Percentiles rank a stretch among this genome's conserved stretches.
Evolutionary conservation across 495 filamentous ascomycete species (phyloP).

Genomic region (Penicillium maclennaniae): DNA sequence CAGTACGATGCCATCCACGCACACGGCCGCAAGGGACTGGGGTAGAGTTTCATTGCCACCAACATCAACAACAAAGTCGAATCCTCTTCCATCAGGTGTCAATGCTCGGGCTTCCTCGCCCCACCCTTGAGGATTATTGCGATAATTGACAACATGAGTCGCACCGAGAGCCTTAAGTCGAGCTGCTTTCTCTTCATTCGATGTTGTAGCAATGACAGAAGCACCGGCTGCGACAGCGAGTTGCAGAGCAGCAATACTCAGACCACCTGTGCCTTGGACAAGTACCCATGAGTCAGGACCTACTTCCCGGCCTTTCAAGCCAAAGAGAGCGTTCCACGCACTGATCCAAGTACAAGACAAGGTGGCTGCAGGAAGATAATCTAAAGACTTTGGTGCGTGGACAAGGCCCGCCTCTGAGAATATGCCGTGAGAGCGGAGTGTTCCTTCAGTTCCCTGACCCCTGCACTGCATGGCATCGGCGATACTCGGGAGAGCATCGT

Average conservation of each 20-base stretch:
- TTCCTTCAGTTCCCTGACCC: slow-evolving; percentile 12
- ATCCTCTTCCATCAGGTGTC: slow-evolving; percentile 40
- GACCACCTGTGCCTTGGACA: slow-evolving; percentile 68
- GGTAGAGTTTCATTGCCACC: slow-evolving; percentile 51
- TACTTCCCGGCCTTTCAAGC: slow-evolving; percentile 43
- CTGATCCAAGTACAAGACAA: slow-evolving; percentile 10
- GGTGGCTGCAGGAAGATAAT: slow-evolving; percentile 12
- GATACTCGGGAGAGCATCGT: slow-evolving; percentile 2
- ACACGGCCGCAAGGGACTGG: slow-evolving; percentile 56
- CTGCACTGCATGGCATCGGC: background rate
- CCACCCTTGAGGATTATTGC: slow-evolving; percentile 52
- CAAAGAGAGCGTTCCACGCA: slow-evolving; percentile 53
- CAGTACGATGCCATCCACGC: slow-evolving; percentile 55
- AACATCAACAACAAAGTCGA: slow-evolving; percentile 63
- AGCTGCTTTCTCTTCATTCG: slow-evolving; percentile 56
- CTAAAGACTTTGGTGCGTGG: slow-evolving; percentile 14
- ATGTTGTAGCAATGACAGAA: slow-evolving; percentile 68
- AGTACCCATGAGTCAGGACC: slow-evolving; percentile 35
- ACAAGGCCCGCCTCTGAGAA: slow-evolving; percentile 68
- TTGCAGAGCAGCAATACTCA: slow-evolving; percentile 64
- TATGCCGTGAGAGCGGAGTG: slow-evolving; percentile 42
- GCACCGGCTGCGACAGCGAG: slow-evolving; percentile 72
- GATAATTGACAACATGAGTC: slow-evolving; percentile 58
- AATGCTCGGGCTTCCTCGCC: slow-evolving; percentile 49
- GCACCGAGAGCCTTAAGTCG: slow-evolving; percentile 50